Evolutionary conservation across 2,329 filamentous ascomycete species (phyloP).

Genomic region (Zopfia rhizophila): DNA sequence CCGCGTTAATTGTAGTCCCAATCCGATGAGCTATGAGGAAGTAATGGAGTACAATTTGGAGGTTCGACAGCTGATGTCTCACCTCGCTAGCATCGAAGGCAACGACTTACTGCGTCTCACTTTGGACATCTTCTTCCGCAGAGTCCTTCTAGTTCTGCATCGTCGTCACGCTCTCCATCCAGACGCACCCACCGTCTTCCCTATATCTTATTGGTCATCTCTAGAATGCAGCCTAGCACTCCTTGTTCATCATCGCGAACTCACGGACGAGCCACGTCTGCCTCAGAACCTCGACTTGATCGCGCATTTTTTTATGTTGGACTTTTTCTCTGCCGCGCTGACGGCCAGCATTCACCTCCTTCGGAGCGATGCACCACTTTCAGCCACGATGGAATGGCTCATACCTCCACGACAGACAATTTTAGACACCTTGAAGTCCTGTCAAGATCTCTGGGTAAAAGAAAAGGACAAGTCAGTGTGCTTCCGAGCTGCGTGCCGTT

Average conservation of each 20-base stretch:
- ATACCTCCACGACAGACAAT: slow-evolving; percentile 28
- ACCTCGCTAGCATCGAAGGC: slow-evolving; percentile 18
- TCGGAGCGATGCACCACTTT: slow-evolving; percentile 17
- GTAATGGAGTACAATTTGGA: slow-evolving; percentile 27
- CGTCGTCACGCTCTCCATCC: slow-evolving; percentile 32
- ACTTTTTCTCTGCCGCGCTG: slow-evolving; percentile 32
- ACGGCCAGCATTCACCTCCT: slow-evolving; percentile 30
- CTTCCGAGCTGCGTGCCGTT: slow-evolving; percentile 26
- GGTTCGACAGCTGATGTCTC: slow-evolving; percentile 21
- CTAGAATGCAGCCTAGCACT: slow-evolving; percentile 43
- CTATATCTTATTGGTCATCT: slow-evolving; percentile 45
- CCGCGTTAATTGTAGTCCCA: slow-evolving; percentile 20
- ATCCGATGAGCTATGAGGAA: slow-evolving; percentile 29
- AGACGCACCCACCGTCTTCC: slow-evolving; percentile 30
- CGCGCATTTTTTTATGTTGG: slow-evolving; percentile 32
- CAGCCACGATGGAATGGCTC: slow-evolving; percentile 4
- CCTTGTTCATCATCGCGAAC: slow-evolving; percentile 37
- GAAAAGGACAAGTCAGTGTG: slow-evolving; percentile 25
- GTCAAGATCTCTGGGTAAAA: slow-evolving; percentile 27
- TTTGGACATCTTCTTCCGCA: slow-evolving; percentile 40
- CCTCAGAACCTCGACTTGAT: slow-evolving; percentile 24
- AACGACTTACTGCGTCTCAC: slow-evolving; percentile 19
- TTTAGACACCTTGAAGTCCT: slow-evolving; percentile 24
- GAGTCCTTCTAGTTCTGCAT: slow-evolving; percentile 39
- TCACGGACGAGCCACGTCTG: slow-evolving; percentile 26